Evolutionary conservation across 23 red algal species (phyloP), one percentile per base, ranked within the genome.

Genomic region (Gracilariopsis chorda): DNA sequence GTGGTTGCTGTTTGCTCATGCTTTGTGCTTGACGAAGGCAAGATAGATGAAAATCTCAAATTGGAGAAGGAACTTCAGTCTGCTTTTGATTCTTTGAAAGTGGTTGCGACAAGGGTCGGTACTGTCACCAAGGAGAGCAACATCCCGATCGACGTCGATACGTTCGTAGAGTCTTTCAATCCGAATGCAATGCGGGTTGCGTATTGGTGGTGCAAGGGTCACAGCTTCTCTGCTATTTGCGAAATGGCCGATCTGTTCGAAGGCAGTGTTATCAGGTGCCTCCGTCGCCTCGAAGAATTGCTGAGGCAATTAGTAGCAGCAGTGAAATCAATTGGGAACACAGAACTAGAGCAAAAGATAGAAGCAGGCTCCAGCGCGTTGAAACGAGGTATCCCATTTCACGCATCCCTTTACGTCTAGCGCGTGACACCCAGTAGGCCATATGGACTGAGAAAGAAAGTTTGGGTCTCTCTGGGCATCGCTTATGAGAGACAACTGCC

Each of bases 21-120:
- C 56, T 99, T 99, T 94, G 93, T 99, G 20, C 48, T 94, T 23
- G 97, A 99, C 35, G 97, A 99, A 69, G 69, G 79, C n/a, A 94
- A 95, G 65, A 86, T 44, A 17, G 90, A 99, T 34, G 96, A 92
- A 21, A 76, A 88, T 10, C 64, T 89, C 29, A 88, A 64, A 21
- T 45, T 98, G 10, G 76, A 87, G 43, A 69, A 70, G 36, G 62
- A 88, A 43, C 53, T 99, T 7, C 70, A 90, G 24, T 42, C 48
- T 14, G 97, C 64, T 27, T 92, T 88, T 53, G 49, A 94, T 17
- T 67, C 84, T 12, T 44, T 99, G 17, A 87, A 82, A 49, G 57
- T 81, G 41, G 86, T 92, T 4, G 93, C 90, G 2, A 70, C 57
- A 27, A 84, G 93, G 42, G 92, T 95, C 0, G 93, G 48, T 20